Evolutionary conservation across 2,329 filamentous ascomycete species (phyloP), one percentile per base, ranked within the genome.

Genomic region (Leptographium procerum): DNA sequence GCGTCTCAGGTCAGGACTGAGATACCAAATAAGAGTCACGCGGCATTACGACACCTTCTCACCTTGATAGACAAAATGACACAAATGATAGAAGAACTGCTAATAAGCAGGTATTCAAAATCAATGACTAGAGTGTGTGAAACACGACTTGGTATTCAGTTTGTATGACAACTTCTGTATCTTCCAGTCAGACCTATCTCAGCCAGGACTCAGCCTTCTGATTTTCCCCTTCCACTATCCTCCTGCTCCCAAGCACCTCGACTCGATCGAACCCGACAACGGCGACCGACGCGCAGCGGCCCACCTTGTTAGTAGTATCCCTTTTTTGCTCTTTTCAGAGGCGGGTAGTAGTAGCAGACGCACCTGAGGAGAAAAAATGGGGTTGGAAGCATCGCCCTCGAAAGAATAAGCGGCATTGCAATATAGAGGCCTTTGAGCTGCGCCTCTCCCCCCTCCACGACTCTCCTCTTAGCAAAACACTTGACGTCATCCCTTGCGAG

Each of bases 341-440:
- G 19, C 26, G 26, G 36, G 6, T 4, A 8, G 8, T n/a, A n/a
- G 24, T 1, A 33, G 22, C 31, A 55, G 36, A 48, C 61, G 52
- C 36, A 62, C 60, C 58, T 57, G 29, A 33, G 33, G 31, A 28
- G 50, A 59, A 57, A 55, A 62, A 64, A 55, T n/a, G 29, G 8
- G 36, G 57, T 55, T 56, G 55, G 50, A 59, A 55, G 56, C 63
- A 61, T 62, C 60, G 61, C 58, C 63, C 63, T 61, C 63, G 63
- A 64, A 62, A 64, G 63, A 64, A 64, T 64, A 64, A 64, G 63
- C 63, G 63, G 63, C 63, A 64, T 64, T 64, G 63, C 63, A 64
- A 64, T 64, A 62, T 64, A 40, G 59, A 56, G 55, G 31, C 59
- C 57, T 43, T 13, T 34, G 34, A 13, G 13, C 33, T 53, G 55